Evolutionary conservation across 73 alveolate genomes (phyloP).

Genomic region (Paramecium pentaurelia): DNA sequence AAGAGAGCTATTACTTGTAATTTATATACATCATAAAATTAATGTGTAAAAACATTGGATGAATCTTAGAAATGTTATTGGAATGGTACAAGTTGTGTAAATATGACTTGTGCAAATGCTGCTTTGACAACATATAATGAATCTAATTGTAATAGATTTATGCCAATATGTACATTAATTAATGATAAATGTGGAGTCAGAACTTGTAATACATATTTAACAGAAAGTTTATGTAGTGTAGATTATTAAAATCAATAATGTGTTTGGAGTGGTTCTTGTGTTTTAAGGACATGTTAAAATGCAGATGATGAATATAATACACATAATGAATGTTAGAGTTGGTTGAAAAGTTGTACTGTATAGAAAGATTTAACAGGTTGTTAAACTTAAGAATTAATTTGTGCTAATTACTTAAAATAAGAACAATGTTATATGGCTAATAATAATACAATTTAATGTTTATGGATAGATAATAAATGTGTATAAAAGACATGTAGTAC

Average conservation of each 20-base stretch:
- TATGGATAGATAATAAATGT: background rate
- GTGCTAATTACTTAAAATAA: background rate
- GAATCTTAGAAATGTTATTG: background rate
- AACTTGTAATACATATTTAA: background rate
- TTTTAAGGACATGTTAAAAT: background rate
- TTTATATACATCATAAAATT: background rate
- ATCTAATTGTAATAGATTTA: background rate
- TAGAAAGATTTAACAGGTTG: background rate
- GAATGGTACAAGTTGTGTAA: conserved; percentile 41
- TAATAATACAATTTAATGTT: background rate
- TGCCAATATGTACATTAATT: background rate
- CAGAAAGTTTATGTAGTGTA: background rate
- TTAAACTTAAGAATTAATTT: background rate
- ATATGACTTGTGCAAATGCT: background rate
- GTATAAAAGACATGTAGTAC: background rate
- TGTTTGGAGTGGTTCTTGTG: conserved; percentile 46
- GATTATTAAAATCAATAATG: conserved; percentile 15
- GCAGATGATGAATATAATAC: background rate
- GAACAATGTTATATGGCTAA: background rate
- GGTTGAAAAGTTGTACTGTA: background rate
- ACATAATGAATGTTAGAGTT: background rate
- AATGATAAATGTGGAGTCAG: background rate
- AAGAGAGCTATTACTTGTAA: background rate
- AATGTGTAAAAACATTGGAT: background rate
- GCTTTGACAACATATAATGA: background rate